Evolutionary conservation across 768 basidiomycete species (phyloP), one percentile per base, ranked within the genome.

Genomic region (Agaricus blazei): DNA sequence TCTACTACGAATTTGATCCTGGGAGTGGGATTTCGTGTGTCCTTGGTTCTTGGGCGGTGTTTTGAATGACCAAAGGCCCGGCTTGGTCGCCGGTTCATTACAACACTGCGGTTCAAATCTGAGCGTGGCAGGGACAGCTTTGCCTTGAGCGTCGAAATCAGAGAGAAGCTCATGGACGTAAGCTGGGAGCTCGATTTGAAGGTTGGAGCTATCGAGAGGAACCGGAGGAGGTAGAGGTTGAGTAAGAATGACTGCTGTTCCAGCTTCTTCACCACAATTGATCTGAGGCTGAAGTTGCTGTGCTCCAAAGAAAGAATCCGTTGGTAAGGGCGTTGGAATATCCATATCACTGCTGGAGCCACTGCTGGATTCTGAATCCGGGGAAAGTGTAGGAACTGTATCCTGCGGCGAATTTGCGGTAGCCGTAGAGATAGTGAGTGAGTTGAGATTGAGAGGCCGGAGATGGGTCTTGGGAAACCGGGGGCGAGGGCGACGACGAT

Each of bases 151-250:
- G 29, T 56, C 54, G 44, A 56, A 56, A 23, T 56, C 48, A 23
- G 54, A 41, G n/a, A 56, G 54, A 19, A 56, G 54, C 34, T 56
- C 54, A 34, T 56, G 48, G 7, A 56, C 54, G 19, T 56, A 56
- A 28, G 42, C 41, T 15, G 54, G 54, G 9, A 56, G 54, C 31
- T 56, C 48, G 9, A 56, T 28, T 28, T 56, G n/a, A 26, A 56
- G 11, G 19, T 50, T 36, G 27, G 54, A 49, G 7, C 48, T 48
- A 56, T 56, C 54, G n/a, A 43, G 54, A 29, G 48, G 54, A 36
- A 36, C 8, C 6, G 42, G 29, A 23, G 48, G 28, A 44, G 54
- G 48, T 15, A 56, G 47, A 9, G 34, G 29, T 29, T 23, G 48
- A 28, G 48, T 37, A 27, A 50, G 54, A 29, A 56, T 56, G 41